Evolutionary conservation across 331 rosid genomes (phyloP), one percentile per base, ranked within the genome.

Genomic region (Quercus tomentella): DNA sequence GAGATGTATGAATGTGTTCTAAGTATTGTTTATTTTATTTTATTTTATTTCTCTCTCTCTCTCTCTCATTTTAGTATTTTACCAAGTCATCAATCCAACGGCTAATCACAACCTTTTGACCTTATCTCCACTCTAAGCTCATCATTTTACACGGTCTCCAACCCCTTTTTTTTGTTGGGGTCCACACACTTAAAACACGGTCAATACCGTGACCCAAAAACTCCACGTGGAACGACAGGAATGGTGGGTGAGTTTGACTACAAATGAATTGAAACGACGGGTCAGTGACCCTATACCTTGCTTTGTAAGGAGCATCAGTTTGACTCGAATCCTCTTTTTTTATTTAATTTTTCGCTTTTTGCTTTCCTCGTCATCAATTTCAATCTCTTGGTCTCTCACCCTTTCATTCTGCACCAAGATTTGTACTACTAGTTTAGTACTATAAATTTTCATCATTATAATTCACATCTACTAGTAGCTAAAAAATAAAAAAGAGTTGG

Each of bases 61-160:
- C 31, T 56, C n/a, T 28, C 80, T 20, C 65, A 41, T 70, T 54
- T 76, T 49, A 49, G 55, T 14, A 49, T 14, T 49, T 49, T 22
- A 28, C 76, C 60, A 33, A 66, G 84, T 85, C 91, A 77, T 73
- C 73, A 54, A 85, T 87, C 91, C 82, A 93, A 93, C 97, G 94
- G 93, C 92, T 89, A 88, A 57, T 85, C 83, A 31, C 75, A 2
- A 72, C 83, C 90, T 89, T 93, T 88, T 93, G 93, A 91, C 93
- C 83, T 78, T 77, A 56, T 77, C 66, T 43, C 33, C 72, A 43
- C 61, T 37, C 55, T 10, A 51, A 73, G 37, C 55, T 80, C 74
- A 61, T 70, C 86, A 72, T 72, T 76, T 61, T 54, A 63, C 75
- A 57, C 70, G 67, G 56, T 82, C 71, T 71, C 74, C 84, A 51